Evolutionary conservation across 2,329 filamentous ascomycete genomes (phyloP).

Genomic region (Phaeosphaeria sp.): DNA sequence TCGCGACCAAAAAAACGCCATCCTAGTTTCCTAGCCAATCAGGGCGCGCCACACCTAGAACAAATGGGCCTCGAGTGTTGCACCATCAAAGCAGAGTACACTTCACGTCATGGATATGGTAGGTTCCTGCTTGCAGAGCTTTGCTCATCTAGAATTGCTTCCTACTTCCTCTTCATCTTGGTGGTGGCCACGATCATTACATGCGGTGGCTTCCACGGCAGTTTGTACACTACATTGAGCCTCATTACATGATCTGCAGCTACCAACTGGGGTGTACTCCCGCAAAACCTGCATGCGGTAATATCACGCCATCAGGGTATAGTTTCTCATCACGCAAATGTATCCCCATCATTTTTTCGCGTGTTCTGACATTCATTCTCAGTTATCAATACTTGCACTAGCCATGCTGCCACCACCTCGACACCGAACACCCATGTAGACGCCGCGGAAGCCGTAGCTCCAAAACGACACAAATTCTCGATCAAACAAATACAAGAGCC

Average conservation of each 20-base stretch:
- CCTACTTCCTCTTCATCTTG: neutral
- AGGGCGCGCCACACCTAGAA: slow-evolving; percentile 15
- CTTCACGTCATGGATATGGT: slow-evolving; percentile 5
- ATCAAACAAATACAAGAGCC: neutral
- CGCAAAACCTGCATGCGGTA: neutral
- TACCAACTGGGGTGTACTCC: neutral
- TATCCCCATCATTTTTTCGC: neutral
- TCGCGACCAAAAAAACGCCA: slow-evolving; percentile 18
- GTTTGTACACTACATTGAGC: neutral
- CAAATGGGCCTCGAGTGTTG: slow-evolving; percentile 9
- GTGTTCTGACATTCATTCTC: slow-evolving; percentile 4
- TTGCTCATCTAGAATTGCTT: neutral
- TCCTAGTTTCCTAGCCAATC: slow-evolving; percentile 24
- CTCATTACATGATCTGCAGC: slow-evolving; percentile 3
- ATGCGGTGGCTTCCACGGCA: no score
- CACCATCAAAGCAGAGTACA: slow-evolving; percentile 5
- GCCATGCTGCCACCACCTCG: slow-evolving; percentile 2
- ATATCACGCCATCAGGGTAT: slow-evolving; percentile 29
- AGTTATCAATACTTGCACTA: slow-evolving; percentile 10
- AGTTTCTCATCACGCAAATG: neutral
- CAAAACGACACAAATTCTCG: slow-evolving; percentile 15
- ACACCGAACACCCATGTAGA: slow-evolving; percentile 15
- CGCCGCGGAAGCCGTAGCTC: slow-evolving; percentile 24
- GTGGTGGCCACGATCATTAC: neutral
- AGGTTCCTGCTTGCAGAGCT: neutral